phyloP scores from a whole-genome alignment of 768 basidiomycete genomes.

The Mycena sanguinolenta region DNA sequence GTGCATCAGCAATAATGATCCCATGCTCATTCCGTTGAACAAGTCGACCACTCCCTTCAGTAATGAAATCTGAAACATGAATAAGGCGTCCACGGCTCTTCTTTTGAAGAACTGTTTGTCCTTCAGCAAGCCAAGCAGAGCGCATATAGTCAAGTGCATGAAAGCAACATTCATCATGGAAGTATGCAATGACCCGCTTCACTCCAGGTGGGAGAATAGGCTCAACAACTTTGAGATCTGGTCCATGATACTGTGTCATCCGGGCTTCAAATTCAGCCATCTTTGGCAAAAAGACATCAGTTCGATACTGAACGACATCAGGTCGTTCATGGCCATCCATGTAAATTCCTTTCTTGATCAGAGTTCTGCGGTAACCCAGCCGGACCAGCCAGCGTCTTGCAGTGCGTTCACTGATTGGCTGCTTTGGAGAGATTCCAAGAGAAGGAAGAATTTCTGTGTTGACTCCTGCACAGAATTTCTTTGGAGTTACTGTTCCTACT shows the following conservation, averaged over 20 bases:
- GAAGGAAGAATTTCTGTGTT: conserved; percentile 48
- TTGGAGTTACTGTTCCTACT: conserved; percentile 48
- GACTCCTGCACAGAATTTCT: conserved; percentile 40
- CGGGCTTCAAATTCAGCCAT: conserved; percentile 37
- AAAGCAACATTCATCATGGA: conserved; percentile 16
- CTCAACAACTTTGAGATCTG: neutral
- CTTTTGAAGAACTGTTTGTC: neutral
- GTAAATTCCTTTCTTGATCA: conserved; percentile 50
- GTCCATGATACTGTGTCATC: conserved; percentile 24
- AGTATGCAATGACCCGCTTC: conserved; percentile 1
- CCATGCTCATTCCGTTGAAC: neutral
- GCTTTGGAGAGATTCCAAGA: conserved; percentile 43
- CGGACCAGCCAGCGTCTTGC: conserved; percentile 54
- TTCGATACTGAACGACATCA: conserved; percentile 32
- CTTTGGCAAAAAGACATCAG: conserved; percentile 31
- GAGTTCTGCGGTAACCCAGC: conserved; percentile 47
- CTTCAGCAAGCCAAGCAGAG: neutral
- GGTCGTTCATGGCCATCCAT: conserved; percentile 54
- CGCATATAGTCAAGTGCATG: conserved; percentile 4
- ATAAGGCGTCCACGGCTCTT: no score
- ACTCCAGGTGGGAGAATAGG: neutral
- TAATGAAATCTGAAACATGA: no score
- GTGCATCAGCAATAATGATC: neutral
- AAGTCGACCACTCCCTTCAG: neutral
- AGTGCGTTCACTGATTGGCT: conserved; percentile 46